phyloP scores from a whole-genome alignment of 495 filamentous ascomycete genomes.

The Xylaria palmicola region DNA sequence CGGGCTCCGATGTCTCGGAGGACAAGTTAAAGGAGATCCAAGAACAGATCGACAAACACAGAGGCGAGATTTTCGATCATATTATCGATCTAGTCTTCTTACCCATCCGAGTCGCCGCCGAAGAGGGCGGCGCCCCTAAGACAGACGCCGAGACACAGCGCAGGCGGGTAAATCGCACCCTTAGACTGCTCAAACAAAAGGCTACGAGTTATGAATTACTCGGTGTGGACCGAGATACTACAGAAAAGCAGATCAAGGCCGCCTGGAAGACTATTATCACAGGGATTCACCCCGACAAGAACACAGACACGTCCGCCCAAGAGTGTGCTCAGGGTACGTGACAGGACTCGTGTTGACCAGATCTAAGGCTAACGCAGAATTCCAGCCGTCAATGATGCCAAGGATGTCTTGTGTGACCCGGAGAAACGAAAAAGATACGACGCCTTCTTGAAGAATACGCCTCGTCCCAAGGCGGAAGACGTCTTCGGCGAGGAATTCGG shows the following conservation, averaged over 20 bases:
- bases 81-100: background rate
- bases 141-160: background rate
- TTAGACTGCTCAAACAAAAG: background rate
- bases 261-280: background rate
- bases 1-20: background rate
- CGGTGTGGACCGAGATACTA: background rate
- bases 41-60: background rate
- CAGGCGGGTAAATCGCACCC: background rate
- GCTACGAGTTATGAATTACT: constrained; percentile 1
- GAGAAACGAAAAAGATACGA: background rate
- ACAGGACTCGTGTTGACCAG: background rate
- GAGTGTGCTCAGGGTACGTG: background rate
- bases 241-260: background rate
- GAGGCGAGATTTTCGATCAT: background rate
- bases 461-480: background rate
- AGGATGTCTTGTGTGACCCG: background rate
- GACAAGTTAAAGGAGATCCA: background rate
- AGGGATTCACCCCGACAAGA: background rate
- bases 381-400: background rate
- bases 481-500: background rate
- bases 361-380: background rate
- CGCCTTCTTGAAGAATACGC: background rate
- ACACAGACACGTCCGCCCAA: background rate
- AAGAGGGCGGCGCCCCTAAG: background rate
- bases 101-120: background rate